Base-by-base conservation (phyloP, 768 basidiomycete species). In the Pulveroboletus sp. region DNA sequence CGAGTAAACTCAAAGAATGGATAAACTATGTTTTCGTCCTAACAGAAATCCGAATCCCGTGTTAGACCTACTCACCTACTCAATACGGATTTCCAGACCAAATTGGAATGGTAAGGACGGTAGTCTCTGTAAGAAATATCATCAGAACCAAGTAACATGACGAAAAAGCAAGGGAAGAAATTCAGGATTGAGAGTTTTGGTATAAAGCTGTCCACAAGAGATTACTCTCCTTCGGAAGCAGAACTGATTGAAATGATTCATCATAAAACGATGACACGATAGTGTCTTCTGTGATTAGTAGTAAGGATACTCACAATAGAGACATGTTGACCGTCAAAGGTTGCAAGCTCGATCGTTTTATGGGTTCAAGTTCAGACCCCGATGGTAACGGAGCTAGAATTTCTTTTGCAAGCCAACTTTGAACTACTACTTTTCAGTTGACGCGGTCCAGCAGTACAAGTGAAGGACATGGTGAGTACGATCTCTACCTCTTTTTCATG, bases 21-120 rank as follows among this genome's bases (percentile, higher is more conserved):
- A 87, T 86, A 78, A 87, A 85, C 84, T 87, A 79, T 67, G 70
- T 44, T 86, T 84, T 86, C 84, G 73, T 85, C 84, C 66, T 70
- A 47, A 34, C 39, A 43, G 24, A 16, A 47, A 20, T 29, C n/a
- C 0, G 3, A 48, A 29, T 38, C 5, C 11, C 23, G 14, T 14
- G 16, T 7, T 6, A n/a, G 14, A 19, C 37, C 23, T 34, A 11
- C 43, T 25, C 42, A 40, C 45, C 51, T 43, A 9, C 32, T 14
- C 19, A 43, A 33, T 2, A 11, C 29, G 3, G 9, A 12, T 41
- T 42, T 60, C 52, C 17, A 40, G 24, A 45, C 38, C n/a, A 16
- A 17, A n/a, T 12, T 9, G 27, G 27, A 9, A 11, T 36, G 32
- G 50, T 12, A 40, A 45, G 7, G 14, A 3, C n/a, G 12, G 21